Conservation (phyloP, 2,329 filamentous ascomycete species). For the Ophiognomonia clavigignenti-juglandacearum region DNA sequence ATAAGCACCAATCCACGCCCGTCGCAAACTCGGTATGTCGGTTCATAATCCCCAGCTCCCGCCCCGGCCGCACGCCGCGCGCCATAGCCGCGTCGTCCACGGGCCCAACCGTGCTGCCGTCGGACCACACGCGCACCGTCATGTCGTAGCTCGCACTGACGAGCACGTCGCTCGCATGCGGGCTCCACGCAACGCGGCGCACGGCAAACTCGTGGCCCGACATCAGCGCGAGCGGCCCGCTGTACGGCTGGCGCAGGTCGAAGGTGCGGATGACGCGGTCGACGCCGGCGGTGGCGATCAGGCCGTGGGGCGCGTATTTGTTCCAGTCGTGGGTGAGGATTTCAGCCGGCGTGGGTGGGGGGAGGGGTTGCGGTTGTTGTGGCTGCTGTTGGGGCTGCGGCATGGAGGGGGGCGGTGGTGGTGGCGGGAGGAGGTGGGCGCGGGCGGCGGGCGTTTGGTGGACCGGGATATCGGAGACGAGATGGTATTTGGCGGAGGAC, state of each 20-base stretch:
- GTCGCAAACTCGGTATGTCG: conserved; percentile 93
- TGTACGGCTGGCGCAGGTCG: conserved; percentile 73
- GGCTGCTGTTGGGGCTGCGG: too few species aligned
- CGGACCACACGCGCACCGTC: conserved; percentile 92
- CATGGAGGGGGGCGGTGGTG: conserved; percentile 32
- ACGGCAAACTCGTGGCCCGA: conserved; percentile 89
- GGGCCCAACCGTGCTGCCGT: conserved; percentile 45
- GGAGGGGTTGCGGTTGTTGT: conserved; percentile 25
- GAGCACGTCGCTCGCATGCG: conserved; percentile 83
- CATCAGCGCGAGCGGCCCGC: conserved; percentile 69
- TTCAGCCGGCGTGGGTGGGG: conserved; percentile 62
- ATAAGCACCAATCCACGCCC: conserved; percentile 96
- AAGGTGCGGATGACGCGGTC: conserved; percentile 85
- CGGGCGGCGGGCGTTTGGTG: conserved; percentile 56
- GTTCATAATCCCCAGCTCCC: conserved; percentile 82
- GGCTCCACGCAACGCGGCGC: conserved; percentile 81
- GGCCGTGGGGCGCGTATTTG: conserved; percentile 75
- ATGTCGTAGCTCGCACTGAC: conserved; percentile 95
- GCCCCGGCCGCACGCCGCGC: conserved; percentile 46
- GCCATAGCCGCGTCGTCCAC: conserved; percentile 20
- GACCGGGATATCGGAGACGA: conserved; percentile 77
- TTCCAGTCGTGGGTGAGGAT: conserved; percentile 98
- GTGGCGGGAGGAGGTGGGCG: conserved; percentile 30
- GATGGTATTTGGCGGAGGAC: conserved; percentile 79
- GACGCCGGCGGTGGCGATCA: conserved; percentile 85